Base-by-base conservation (phyloP, 2,329 filamentous ascomycete genomes). In the Alternaria sp. region DNA sequence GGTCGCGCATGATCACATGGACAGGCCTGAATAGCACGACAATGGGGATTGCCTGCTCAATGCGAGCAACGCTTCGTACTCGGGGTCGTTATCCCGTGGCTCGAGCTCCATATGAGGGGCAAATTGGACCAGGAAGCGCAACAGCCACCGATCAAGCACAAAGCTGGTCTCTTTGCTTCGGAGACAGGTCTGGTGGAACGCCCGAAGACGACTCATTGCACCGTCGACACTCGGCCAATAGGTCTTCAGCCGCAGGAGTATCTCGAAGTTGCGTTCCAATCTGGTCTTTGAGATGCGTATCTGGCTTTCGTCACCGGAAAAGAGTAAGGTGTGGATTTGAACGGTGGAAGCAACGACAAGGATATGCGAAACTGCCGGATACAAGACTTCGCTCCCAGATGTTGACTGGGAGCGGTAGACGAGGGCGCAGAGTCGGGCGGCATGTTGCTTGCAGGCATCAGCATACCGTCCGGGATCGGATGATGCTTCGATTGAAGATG, bases 141-240 rank as follows among this genome's bases (percentile, higher is more conserved):
- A 33, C 43, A 73, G 51, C 71, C 71, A 73, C 49, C 71, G 63
- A 55, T 73, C 71, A 28, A 73, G 56, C 51, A 73, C 69, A 26
- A 73, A 73, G 55, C 71, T 73, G 1, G 71, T 73, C n/a, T 73
- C 71, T 51, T 71, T 73, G 41, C 69, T 69, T 64, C 69, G 63
- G 10, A 73, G 60, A 55, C 71, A 73, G 23, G 69, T 73, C 43
- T 73, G 71, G 57, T 73, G 71, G 37, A 73, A 73, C 28, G 71
- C 71, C 46, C 69, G 65, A 18, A 73, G 54, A 53, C 71, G 71
- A 44, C 71, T 71, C 71, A 73, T 71, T 14, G 71, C 71, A 37
- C 71, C 61, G 44, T 73, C 71, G 10, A 71, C 71, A 46, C 71
- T 73, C 5, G 69, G 63, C 71, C 71, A 73, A 53, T 71, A 71